Evolutionary conservation across 805 yeast genomes (phyloP), one percentile per base, ranked within the genome.

Genomic region (Kodamaea leandrae): DNA sequence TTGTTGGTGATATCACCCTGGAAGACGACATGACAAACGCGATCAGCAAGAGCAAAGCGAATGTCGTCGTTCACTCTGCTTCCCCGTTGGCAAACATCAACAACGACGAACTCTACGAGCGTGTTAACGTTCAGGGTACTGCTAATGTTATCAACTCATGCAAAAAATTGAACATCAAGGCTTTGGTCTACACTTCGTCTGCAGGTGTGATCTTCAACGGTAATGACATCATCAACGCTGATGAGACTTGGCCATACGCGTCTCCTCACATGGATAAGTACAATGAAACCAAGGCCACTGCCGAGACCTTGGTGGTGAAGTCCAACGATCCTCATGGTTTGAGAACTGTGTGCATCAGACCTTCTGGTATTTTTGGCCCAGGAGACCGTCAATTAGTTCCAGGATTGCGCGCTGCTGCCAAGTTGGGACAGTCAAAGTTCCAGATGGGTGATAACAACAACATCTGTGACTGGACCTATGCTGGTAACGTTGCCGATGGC

Each of bases 321-420:
- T 86, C 95, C 13, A 86, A 88, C 60, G 76, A 77, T 36, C 60
- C 66, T 1, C 67, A 71, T 10, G 71, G 69, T 1, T 76, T 90
- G 49, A 66, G 75, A 36, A 93, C 99, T 0, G 84, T 86, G 26
- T 93, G 96, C 2, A 64, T 93, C 36, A 78, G 99, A 48, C 99
- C 99, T 1, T 96, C 99, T 1, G 99, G 99, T 28, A 89, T 93
- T 36, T 93, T 93, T 68, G 99, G 99, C 4, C 99, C 98, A 4
- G 98, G 99, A 32, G 99, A 93, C 61, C 79, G 99, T 46, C 99
- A 93, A 61, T 68, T 93, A 55, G 93, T 93, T 34, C 99, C 99
- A 9, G 96, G 95, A 3, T 71, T 93, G 44, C 79, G 96, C 57
- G 75, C 75, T 12, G 96, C 87, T 1, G 89, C 96, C 3, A 75